These are phyloP conservation scores for Hordeum pubiflorum DNA, from an alignment of 202 grass and related monocot species.

Conservation along the genomic window DNA sequence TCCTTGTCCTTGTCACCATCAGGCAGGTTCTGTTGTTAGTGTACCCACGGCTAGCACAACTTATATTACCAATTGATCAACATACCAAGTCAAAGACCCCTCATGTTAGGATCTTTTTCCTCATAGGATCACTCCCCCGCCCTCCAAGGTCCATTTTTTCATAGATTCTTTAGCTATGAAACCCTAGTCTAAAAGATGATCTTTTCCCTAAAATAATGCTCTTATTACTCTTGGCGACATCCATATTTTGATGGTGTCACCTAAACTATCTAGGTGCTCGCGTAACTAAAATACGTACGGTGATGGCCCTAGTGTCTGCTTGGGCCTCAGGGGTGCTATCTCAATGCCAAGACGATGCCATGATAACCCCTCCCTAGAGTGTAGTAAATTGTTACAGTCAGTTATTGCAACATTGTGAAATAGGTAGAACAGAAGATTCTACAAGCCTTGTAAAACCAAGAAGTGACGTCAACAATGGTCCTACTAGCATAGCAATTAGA, in stretches of 20 bases:
- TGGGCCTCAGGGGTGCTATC: not conserved
- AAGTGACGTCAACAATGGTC: not conserved
- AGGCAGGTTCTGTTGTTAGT: not conserved
- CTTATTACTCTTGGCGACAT: not conserved
- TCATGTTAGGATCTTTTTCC: not conserved
- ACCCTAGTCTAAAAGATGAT: not conserved
- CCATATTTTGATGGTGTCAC: not conserved
- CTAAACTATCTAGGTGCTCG: not conserved
- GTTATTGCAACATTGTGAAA: not conserved
- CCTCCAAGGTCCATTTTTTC: not conserved
- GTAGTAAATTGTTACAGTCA: not conserved
- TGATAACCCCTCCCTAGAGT: not conserved
- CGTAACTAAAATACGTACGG: not conserved
- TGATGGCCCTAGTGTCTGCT: not conserved
- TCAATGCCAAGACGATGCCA: not conserved
- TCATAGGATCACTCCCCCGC: not conserved
- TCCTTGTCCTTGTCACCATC: not conserved
- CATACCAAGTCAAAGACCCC: not conserved
- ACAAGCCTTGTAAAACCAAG: not conserved
- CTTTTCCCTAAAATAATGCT: not conserved
- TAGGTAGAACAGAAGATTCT: not conserved
- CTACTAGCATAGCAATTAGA: not conserved
- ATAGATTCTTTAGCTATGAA: not conserved
- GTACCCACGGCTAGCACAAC: not conserved
- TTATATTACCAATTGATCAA: not conserved